Percentiles rank a stretch among this genome's conserved stretches.
Evolutionary conservation across 495 filamentous ascomycete species (phyloP).

Genomic region (Pseudomonodictys pantanalensis): DNA sequence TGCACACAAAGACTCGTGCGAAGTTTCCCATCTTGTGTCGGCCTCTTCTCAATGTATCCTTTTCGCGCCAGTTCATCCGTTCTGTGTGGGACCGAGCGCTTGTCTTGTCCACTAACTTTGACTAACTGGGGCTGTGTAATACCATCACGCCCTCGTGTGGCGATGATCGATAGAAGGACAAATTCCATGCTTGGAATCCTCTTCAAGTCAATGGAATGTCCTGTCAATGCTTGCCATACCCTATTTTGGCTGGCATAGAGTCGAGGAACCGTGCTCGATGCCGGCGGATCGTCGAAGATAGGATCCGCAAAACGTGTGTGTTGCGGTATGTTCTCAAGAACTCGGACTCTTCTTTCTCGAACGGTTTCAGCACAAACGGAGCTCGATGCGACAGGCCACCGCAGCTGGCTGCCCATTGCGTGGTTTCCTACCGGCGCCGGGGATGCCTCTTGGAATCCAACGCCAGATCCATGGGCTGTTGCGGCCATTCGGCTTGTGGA

Average conservation of each 20-base stretch:
- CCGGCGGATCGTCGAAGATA: constrained; percentile 5
- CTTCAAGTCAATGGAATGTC: constrained; percentile 72
- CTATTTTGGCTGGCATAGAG: constrained; percentile 61
- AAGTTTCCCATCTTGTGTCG: constrained; percentile 58
- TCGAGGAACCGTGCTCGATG: constrained; percentile 36
- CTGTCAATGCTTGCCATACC: constrained; percentile 76
- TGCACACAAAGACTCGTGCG: constrained; percentile 69
- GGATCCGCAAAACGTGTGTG: neutral
- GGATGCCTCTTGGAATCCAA: no score
- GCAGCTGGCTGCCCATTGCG: no score
- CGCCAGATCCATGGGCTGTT: no score
- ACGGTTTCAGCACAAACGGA: neutral
- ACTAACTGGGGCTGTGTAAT: constrained; percentile 79
- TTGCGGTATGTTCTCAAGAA: constrained; percentile 3
- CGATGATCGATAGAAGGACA: constrained; percentile 73
- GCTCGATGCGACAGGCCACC: no score
- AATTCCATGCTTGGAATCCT: constrained; percentile 68
- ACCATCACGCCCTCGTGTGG: constrained; percentile 63
- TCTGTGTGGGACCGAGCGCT: constrained; percentile 78
- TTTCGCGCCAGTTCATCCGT: constrained; percentile 70
- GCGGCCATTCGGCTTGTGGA: no score
- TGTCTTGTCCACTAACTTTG: constrained; percentile 76
- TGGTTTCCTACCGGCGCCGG: no score
- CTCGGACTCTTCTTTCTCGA: neutral
- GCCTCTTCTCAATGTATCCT: constrained; percentile 82